Conservation (phyloP, 2,329 filamentous ascomycete genomes). For the Ascochyta viciae-villosae region DNA sequence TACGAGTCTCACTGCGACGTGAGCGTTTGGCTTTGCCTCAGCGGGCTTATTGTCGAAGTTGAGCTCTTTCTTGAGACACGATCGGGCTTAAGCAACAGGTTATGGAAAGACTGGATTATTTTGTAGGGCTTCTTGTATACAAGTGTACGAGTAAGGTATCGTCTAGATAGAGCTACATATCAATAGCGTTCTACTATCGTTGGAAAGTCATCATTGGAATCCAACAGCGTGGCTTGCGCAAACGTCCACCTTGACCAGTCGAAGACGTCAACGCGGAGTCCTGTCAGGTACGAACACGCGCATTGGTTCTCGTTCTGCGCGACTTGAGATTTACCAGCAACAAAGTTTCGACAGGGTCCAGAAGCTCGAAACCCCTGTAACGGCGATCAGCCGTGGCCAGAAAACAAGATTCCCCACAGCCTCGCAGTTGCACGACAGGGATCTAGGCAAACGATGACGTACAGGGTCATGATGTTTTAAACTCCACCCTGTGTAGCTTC, state of each 20-base stretch:
- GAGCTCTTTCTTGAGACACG: neutral
- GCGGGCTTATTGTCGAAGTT: neutral
- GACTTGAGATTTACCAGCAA: conserved; percentile 1
- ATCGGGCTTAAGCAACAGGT: too few relatives aligned
- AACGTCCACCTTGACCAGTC: neutral
- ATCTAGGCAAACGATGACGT: conserved; percentile 16
- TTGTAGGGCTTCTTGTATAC: neutral
- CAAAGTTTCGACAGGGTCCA: conserved; percentile 5
- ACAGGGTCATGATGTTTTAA: conserved; percentile 16
- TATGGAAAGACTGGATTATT: too few relatives aligned
- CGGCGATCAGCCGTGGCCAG: conserved; percentile 11
- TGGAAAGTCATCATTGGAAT: neutral
- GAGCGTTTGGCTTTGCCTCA: neutral
- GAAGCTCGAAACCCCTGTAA: conserved; percentile 3
- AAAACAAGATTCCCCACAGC: conserved; percentile 23
- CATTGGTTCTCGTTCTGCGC: conserved; percentile 10
- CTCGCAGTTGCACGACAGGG: conserved; percentile 19
- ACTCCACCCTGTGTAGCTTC: conserved; percentile 6
- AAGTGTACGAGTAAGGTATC: neutral
- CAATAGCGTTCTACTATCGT: neutral
- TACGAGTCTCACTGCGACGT: neutral
- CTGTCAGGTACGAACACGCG: neutral
- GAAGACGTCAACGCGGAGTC: neutral
- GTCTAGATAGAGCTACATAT: neutral
- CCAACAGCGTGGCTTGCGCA: neutral